Evolutionary conservation across 2,329 filamentous ascomycete genomes (phyloP).

Genomic region (Nothopassalora personata): DNA sequence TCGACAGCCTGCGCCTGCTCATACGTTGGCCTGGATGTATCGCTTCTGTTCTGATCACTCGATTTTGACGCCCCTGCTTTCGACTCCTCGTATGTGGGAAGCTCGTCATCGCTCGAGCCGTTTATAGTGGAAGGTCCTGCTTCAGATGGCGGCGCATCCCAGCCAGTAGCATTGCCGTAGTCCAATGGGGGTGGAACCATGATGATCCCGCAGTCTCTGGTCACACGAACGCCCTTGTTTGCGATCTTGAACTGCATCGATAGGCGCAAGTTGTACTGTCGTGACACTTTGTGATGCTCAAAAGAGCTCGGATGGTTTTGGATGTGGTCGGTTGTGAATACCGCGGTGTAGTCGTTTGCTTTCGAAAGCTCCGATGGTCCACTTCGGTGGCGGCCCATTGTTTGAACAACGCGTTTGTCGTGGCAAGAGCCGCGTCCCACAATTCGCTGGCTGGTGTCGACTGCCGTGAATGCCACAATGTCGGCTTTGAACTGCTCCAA

Average conservation of each 20-base stretch:
- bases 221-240: slow-evolving; percentile 11
- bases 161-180: neutral
- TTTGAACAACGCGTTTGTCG: slow-evolving; percentile 11
- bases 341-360: slow-evolving; percentile 9
- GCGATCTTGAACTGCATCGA: slow-evolving; percentile 14
- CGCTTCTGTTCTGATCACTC: neutral
- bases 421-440: slow-evolving; percentile 10
- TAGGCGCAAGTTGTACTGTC: slow-evolving; percentile 14
- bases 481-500: slow-evolving; percentile 15
- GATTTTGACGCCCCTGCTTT: neutral
- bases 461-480: slow-evolving; percentile 10
- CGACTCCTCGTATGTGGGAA: neutral
- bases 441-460: slow-evolving; percentile 10
- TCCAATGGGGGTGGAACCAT: slow-evolving; percentile 12
- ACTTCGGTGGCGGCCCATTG: slow-evolving; percentile 2
- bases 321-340: slow-evolving; percentile 6
- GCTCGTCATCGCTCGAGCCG: neutral
- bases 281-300: slow-evolving; percentile 13
- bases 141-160: neutral
- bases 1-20: neutral
- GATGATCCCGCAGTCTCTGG: slow-evolving; percentile 9
- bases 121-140: neutral
- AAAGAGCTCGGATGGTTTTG: slow-evolving; percentile 10
- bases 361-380: slow-evolving; percentile 13
- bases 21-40: neutral